Evolutionary conservation across 306 rosid genomes (phyloP).

Genomic region (Quercus cerris): DNA sequence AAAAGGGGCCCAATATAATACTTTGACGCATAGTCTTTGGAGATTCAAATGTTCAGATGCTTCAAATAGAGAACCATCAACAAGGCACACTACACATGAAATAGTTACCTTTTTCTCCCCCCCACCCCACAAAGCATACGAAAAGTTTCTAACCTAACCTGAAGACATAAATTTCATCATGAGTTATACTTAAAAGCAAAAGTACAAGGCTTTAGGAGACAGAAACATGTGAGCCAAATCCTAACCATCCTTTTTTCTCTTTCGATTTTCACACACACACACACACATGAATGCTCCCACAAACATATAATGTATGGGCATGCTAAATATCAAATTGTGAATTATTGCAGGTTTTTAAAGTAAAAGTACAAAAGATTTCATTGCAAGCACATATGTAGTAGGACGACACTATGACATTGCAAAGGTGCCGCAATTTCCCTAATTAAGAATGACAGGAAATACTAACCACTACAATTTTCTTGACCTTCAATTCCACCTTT

Average conservation of each 20-base stretch:
- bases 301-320: not conserved
- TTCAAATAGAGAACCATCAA: not conserved
- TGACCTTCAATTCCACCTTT: constrained; percentile 86
- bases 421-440: not conserved
- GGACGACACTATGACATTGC: not conserved
- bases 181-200: not conserved
- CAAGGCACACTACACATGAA: not conserved
- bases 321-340: not conserved
- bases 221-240: not conserved
- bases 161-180: not conserved
- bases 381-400: not conserved
- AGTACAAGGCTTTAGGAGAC: not conserved
- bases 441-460: constrained; percentile 11
- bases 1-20: not conserved
- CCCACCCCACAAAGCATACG: not conserved
- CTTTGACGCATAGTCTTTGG: not conserved
- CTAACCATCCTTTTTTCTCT: not conserved
- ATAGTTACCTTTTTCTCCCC: not conserved
- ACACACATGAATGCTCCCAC: not conserved
- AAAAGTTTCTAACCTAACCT: not conserved
- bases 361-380: not conserved
- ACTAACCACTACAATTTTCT: constrained; percentile 77
- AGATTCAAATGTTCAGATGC: not conserved
- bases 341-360: not conserved
- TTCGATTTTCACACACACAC: not conserved